These are phyloP conservation scores for Nannochloropsis granulata DNA, from an alignment of 108 stramenopile species.

Conservation along the genomic window DNA sequence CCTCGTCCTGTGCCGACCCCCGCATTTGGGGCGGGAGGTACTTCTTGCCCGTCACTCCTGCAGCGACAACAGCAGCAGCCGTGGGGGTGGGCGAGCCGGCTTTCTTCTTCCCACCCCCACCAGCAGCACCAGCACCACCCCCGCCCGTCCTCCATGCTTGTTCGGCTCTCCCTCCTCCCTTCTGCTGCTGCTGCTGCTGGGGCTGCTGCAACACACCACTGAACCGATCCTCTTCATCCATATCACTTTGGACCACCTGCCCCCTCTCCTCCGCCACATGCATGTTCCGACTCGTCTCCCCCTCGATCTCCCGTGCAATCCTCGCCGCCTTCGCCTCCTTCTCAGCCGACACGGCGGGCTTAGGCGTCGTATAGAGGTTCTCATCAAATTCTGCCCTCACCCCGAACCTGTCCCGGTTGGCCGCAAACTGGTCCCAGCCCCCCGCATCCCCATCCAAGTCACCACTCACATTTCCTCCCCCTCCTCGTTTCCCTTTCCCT, in stretches of 20 bases:
- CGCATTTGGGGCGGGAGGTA: not conserved
- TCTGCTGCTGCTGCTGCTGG: not conserved
- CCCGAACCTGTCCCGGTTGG: constrained; percentile 65
- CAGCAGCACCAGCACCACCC: no score
- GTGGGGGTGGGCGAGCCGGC: not conserved
- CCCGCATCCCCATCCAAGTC: not conserved
- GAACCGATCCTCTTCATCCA: constrained; percentile 21
- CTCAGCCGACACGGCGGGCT: constrained; percentile 41
- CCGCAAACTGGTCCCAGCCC: constrained; percentile 58
- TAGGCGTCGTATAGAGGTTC: constrained; percentile 82
- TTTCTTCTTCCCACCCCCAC: not conserved
- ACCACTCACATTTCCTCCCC: not conserved
- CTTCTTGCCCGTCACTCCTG: not conserved
- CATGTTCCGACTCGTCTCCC: constrained; percentile 51
- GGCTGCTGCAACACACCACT: constrained; percentile 5
- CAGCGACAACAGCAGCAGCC: not conserved
- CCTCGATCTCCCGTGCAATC: constrained; percentile 75
- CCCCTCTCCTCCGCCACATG: constrained; percentile 85
- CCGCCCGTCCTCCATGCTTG: not conserved
- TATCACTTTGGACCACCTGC: constrained; percentile 28
- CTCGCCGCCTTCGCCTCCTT: constrained; percentile 57
- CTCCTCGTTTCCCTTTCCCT: not conserved
- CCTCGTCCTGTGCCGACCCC: not conserved
- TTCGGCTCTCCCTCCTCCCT: constrained; percentile 2
- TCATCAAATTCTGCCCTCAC: constrained; percentile 77